These are phyloP conservation scores for Phaeoacremonium minimum DNA, from an alignment of 2,329 filamentous ascomycete genomes.

Conservation along the genomic window DNA sequence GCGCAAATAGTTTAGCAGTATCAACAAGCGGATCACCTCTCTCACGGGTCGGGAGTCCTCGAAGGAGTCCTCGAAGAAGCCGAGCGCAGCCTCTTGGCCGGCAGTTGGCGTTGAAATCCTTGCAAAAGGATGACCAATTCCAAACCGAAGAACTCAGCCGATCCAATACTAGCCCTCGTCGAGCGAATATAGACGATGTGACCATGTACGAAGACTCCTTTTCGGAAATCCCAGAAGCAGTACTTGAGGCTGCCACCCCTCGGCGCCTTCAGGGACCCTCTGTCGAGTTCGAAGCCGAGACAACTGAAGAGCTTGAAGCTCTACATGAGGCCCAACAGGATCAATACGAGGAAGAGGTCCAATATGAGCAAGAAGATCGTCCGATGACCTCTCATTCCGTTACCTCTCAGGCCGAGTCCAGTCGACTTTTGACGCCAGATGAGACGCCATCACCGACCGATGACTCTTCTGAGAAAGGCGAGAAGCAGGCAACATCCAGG, in stretches of 20 bases:
- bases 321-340: no score
- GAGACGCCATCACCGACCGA: slow-evolving; percentile 37
- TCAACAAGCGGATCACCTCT: no score
- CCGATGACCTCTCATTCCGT: slow-evolving; percentile 13
- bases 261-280: slow-evolving; percentile 15
- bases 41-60: no score
- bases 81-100: slow-evolving; percentile 13
- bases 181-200: slow-evolving; percentile 17
- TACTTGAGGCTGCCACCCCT: slow-evolving; percentile 46
- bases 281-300: slow-evolving; percentile 7
- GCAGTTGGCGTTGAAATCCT: slow-evolving; percentile 16
- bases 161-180: no score
- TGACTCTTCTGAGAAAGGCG: slow-evolving; percentile 9
- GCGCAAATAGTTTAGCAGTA: no score
- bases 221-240: slow-evolving; percentile 48
- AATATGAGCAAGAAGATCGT: slow-evolving; percentile 6
- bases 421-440: slow-evolving; percentile 48
- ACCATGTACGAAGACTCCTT: slow-evolving; percentile 50
- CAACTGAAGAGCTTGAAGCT: no score
- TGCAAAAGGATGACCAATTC: slow-evolving; percentile 8
- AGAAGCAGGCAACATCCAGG: no score
- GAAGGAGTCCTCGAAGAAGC: slow-evolving; percentile 11
- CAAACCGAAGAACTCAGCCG: no score
- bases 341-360: slow-evolving; percentile 5
- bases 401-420: slow-evolving; percentile 32